phyloP scores from a whole-genome alignment of 2,329 filamentous ascomycete species.

The Neocucurbitaria cava region DNA sequence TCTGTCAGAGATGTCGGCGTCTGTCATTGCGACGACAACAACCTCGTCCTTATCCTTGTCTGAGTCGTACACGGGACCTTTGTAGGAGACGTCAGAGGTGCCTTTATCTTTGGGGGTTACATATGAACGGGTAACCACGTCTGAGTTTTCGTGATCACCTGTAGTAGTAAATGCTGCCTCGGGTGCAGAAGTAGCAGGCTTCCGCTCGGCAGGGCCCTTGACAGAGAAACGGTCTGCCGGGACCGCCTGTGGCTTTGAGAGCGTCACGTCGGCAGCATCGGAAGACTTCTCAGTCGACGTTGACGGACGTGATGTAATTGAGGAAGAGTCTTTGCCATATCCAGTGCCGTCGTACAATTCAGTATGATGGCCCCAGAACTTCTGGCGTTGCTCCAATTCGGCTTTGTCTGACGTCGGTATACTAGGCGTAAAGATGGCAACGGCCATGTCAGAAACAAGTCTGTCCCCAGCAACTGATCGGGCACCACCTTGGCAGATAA shows the following conservation, averaged over 20 bases:
- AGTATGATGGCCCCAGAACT: slow-evolving; percentile 18
- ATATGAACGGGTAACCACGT: slow-evolving; percentile 31
- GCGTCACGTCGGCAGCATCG: not conserved
- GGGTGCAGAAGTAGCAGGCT: not conserved
- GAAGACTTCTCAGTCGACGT: not conserved
- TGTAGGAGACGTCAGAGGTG: slow-evolving; percentile 4
- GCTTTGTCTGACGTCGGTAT: no score
- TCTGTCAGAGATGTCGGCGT: slow-evolving; percentile 18
- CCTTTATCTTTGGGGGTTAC: slow-evolving; percentile 4
- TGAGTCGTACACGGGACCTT: not conserved
- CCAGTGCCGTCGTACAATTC: slow-evolving; percentile 22
- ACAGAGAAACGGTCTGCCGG: not conserved
- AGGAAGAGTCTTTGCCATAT: slow-evolving; percentile 24
- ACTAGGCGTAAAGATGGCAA: not conserved
- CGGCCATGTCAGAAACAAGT: not conserved
- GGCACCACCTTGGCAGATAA: not conserved
- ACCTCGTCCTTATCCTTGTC: not conserved
- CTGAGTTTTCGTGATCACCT: slow-evolving; percentile 21
- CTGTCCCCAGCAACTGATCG: no score
- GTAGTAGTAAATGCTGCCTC: slow-evolving; percentile 5
- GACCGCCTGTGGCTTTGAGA: not conserved
- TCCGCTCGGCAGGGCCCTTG: not conserved
- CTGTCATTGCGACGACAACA: slow-evolving; percentile 4
- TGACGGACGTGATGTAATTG: slow-evolving; percentile 4
- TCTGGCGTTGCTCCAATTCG: slow-evolving; percentile 5